Conservation (phyloP, 108 stramenopile species). For the Licmophora abbreviata region DNA sequence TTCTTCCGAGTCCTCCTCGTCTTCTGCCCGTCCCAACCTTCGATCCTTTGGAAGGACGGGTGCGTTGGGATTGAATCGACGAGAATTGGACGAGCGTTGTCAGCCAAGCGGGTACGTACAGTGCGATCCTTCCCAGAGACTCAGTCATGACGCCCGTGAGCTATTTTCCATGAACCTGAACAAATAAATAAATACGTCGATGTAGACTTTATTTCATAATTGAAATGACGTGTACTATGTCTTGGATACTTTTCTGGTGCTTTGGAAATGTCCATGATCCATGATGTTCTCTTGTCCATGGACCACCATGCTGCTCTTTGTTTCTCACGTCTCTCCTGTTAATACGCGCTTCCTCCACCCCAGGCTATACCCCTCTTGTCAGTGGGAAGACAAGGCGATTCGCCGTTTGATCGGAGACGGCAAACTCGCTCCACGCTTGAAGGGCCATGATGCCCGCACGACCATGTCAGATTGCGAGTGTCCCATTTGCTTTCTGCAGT, state of each 20-base stretch:
- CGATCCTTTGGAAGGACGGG: conserved; percentile 8
- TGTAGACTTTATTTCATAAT: neutral
- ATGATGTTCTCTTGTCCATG: neutral
- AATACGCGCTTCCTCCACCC: neutral
- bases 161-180: neutral
- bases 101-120: conserved; percentile 67
- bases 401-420: conserved; percentile 67
- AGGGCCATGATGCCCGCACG: conserved; percentile 40
- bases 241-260: neutral
- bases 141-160: neutral
- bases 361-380: conserved; percentile 52
- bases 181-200: neutral
- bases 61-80: conserved; percentile 37
- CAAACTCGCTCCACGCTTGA: conserved; percentile 53
- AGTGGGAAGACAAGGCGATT: conserved; percentile 73
- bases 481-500: conserved; percentile 86
- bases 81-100: conserved; percentile 64
- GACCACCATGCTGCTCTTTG: neutral
- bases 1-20: too few species aligned
- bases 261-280: neutral
- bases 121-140: too few species aligned
- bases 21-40: too few species aligned
- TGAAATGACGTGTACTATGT: neutral
- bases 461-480: conserved; percentile 57
- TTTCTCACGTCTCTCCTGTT: conserved; percentile 1